phyloP scores from a whole-genome alignment of 768 basidiomycete genomes.

The Mycena belliarum region DNA sequence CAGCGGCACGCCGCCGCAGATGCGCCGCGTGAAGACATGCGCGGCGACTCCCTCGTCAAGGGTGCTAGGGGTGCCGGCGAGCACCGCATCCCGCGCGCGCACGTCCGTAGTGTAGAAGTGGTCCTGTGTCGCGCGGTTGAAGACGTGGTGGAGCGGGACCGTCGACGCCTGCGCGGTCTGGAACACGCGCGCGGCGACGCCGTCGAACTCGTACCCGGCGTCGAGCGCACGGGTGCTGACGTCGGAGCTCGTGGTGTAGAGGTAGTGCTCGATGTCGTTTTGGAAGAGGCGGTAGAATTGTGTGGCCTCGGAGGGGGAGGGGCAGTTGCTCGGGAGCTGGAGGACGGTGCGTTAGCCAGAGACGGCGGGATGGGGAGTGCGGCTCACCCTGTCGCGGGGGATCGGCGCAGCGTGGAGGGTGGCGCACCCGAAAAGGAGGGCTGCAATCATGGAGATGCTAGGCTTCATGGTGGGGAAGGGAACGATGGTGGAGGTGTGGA shows the following conservation, averaged over 20 bases:
- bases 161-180: background rate
- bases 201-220: conserved; percentile 8
- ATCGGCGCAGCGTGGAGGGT: background rate
- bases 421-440: background rate
- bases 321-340: background rate
- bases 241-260: background rate
- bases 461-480: no score
- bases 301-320: background rate
- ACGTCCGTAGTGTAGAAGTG: background rate
- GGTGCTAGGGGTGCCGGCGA: background rate
- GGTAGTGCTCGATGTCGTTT: conserved; percentile 7
- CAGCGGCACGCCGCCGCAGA: conserved; percentile 10
- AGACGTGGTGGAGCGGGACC: conserved; percentile 12
- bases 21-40: conserved; percentile 1
- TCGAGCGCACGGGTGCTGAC: background rate
- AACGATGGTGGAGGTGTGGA: no score
- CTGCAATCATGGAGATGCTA: no score
- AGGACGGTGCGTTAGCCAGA: no score
- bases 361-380: background rate
- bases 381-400: background rate
- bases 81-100: conserved; percentile 1
- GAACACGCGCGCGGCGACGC: conserved; percentile 4
- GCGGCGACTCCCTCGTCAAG: background rate
- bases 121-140: background rate
- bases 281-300: conserved; percentile 3